Evolutionary conservation across 495 filamentous ascomycete genomes (phyloP).

Genomic region (Daldinia vernicosa): DNA sequence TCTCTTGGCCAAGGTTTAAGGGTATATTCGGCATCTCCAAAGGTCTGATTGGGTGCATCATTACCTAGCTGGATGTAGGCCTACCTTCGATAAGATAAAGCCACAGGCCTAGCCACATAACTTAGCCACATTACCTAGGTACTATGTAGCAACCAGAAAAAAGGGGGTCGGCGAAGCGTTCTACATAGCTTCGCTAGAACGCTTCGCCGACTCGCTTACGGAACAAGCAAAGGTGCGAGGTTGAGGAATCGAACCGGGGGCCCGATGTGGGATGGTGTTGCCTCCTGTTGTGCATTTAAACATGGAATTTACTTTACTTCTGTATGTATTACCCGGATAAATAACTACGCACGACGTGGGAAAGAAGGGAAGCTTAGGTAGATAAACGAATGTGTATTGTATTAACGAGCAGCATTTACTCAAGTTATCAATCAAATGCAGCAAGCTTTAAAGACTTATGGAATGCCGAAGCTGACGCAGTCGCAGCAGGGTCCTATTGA

Average conservation of each 20-base stretch:
- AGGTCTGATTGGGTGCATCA: too few species aligned
- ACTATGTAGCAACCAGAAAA: too few species aligned
- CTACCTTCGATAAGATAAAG: too few species aligned
- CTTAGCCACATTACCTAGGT: too few species aligned
- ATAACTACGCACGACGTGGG: background rate
- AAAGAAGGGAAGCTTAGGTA: slow-evolving; percentile 1
- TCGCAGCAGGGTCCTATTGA: slow-evolving; percentile 9
- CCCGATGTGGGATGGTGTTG: too few species aligned
- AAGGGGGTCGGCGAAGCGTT: too few species aligned
- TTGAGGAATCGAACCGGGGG: too few species aligned
- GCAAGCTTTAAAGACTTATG: slow-evolving; percentile 15
- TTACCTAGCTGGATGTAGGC: too few species aligned
- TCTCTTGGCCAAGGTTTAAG: slow-evolving; percentile 1
- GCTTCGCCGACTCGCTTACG: too few species aligned
- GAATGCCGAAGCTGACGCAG: slow-evolving; percentile 11
- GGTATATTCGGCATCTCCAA: background rate
- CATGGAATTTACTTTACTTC: background rate
- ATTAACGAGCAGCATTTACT: slow-evolving; percentile 33
- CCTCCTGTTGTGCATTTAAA: background rate
- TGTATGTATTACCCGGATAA: background rate
- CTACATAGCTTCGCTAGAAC: too few species aligned
- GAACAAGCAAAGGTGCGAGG: too few species aligned
- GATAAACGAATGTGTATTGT: slow-evolving; percentile 34
- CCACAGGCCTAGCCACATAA: too few species aligned
- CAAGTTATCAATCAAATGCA: slow-evolving; percentile 24